Evolutionary conservation across 305 asterid genomes (phyloP).

Genomic region (Solanum chacoense): DNA sequence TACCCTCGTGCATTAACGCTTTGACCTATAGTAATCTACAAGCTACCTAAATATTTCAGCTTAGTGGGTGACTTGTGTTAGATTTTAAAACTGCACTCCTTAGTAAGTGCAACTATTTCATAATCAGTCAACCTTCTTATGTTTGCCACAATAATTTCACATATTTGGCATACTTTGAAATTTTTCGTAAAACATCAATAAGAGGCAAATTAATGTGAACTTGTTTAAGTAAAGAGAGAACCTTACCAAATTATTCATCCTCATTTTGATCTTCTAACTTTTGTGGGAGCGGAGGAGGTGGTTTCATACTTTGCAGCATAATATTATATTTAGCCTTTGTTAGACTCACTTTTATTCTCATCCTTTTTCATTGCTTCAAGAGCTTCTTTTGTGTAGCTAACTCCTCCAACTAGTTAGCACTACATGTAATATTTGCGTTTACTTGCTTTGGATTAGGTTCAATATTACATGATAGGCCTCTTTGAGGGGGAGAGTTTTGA

Average conservation of each 20-base stretch:
- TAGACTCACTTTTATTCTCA: background rate
- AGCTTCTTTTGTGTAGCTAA: background rate
- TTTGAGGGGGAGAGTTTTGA: background rate
- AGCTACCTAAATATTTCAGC: too few relatives aligned
- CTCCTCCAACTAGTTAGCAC: background rate
- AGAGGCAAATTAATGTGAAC: background rate
- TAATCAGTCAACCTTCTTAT: background rate
- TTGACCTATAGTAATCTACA: background rate
- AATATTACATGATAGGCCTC: background rate
- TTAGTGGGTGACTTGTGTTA: background rate
- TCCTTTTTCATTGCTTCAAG: background rate
- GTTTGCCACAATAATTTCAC: background rate
- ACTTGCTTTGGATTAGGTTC: background rate
- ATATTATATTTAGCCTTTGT: background rate
- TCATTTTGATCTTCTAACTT: background rate
- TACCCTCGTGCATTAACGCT: background rate
- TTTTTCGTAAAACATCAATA: too few relatives aligned
- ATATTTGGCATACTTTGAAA: background rate
- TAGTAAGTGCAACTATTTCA: background rate
- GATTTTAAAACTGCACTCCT: background rate
- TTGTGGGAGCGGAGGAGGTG: background rate
- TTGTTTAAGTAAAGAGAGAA: background rate
- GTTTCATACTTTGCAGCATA: background rate
- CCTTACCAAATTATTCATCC: background rate
- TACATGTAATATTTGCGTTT: background rate